Conservation (phyloP, 345 rosid species). For the Kandelia obovata region DNA sequence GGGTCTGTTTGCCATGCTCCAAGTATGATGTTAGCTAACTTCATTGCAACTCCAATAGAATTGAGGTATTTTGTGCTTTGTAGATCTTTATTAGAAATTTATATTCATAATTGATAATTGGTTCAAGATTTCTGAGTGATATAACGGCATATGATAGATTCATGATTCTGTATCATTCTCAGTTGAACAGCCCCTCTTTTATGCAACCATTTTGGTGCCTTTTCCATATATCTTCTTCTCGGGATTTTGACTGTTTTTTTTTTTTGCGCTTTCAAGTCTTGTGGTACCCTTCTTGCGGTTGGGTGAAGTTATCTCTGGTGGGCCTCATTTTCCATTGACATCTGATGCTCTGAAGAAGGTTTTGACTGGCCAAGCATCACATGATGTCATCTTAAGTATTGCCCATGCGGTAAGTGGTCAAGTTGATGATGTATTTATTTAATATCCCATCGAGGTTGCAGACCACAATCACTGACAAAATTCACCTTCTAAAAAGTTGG, state of each 20-base stretch:
- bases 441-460: not conserved
- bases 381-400: constrained; percentile 61
- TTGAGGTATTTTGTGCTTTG: constrained; percentile 49
- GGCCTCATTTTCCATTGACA: constrained; percentile 82
- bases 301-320: constrained; percentile 71
- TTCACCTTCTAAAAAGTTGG: not conserved
- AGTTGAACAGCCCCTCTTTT: not conserved
- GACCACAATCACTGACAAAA: not conserved
- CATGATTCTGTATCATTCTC: not conserved
- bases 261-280: constrained; percentile 42
- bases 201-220: not conserved
- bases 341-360: constrained; percentile 89
- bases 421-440: not conserved
- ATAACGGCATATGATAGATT: not conserved
- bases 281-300: constrained; percentile 90
- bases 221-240: not conserved
- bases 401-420: constrained; percentile 66
- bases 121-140: not conserved
- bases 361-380: constrained; percentile 80
- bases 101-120: not conserved
- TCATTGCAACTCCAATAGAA: constrained; percentile 83
- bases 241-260: constrained; percentile 26
- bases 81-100: not conserved
- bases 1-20: constrained; percentile 81
- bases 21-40: constrained; percentile 75